phyloP scores from a whole-genome alignment of 805 yeast species.

The Saccharomycopsis malanga region DNA sequence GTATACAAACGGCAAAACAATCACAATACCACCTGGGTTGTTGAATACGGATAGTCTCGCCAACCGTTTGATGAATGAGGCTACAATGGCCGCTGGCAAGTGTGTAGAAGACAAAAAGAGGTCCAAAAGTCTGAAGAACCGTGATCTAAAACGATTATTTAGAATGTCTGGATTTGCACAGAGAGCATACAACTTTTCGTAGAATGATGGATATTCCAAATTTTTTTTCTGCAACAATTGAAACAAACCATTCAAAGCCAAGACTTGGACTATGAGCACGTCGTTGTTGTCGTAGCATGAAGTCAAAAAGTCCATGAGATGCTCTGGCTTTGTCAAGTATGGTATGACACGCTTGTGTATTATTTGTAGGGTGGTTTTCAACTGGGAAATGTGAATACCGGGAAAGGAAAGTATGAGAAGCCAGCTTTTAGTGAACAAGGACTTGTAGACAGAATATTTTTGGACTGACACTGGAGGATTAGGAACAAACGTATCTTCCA shows the following conservation, averaged over 20 bases:
- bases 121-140: constrained; percentile 84
- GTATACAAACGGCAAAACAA: constrained; percentile 84
- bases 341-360: constrained; percentile 85
- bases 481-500: constrained; percentile 31
- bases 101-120: constrained; percentile 82
- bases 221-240: constrained; percentile 75
- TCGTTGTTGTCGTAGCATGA: constrained; percentile 45
- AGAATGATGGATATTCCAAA: constrained; percentile 89
- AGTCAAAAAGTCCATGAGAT: constrained; percentile 88
- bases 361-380: constrained; percentile 59
- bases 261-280: constrained; percentile 47
- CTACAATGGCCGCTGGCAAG: constrained; percentile 72
- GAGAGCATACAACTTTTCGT: constrained; percentile 70
- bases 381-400: constrained; percentile 43
- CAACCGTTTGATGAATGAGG: constrained; percentile 80
- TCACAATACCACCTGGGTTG: constrained; percentile 84
- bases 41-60: constrained; percentile 69
- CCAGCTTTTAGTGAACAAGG: constrained; percentile 67
- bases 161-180: constrained; percentile 61
- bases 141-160: constrained; percentile 72
- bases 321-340: constrained; percentile 67
- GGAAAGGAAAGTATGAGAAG: constrained; percentile 46
- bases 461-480: constrained; percentile 42
- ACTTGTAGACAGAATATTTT: constrained; percentile 42
- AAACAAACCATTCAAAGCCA: constrained; percentile 83